These are phyloP conservation scores for Pulveroboletus frians DNA, from an alignment of 768 basidiomycete genomes.

Conservation along the genomic window DNA sequence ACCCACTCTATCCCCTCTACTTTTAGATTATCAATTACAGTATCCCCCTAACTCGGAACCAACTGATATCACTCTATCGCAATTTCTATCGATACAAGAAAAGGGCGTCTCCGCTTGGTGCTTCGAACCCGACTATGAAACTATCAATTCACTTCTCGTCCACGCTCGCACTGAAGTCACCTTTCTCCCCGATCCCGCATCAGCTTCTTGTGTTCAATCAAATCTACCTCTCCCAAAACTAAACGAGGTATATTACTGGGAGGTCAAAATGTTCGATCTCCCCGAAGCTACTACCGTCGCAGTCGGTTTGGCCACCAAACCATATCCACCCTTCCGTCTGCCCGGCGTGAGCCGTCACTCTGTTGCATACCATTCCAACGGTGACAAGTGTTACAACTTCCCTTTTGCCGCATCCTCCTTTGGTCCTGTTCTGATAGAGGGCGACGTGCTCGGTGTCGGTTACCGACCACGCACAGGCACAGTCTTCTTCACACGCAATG, in stretches of 20 bases:
- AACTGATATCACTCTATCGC: conserved; percentile 96
- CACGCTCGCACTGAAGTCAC: conserved; percentile 96
- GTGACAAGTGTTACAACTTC: conserved; percentile 96
- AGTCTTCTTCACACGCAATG: conserved; percentile 99
- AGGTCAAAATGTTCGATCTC: conserved; percentile 98
- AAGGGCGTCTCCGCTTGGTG: conserved; percentile 99
- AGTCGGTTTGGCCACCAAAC: conserved; percentile 93
- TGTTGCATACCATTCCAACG: conserved; percentile 92
- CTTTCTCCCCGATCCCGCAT: conserved; percentile 93
- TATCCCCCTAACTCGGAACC: conserved; percentile 96
- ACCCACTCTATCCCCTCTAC: not conserved
- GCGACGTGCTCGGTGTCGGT: conserved; percentile 93
- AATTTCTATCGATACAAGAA: conserved; percentile 98
- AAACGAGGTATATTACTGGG: conserved; percentile 99
- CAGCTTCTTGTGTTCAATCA: conserved; percentile 91
- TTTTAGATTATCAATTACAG: conserved; percentile 73
- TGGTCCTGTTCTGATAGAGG: conserved; percentile 82
- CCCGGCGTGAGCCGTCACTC: conserved; percentile 84
- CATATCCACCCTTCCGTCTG: conserved; percentile 90
- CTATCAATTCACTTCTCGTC: conserved; percentile 86
- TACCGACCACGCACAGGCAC: conserved; percentile 95
- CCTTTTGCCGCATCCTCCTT: conserved; percentile 86
- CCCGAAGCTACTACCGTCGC: conserved; percentile 83
- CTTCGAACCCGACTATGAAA: conserved; percentile 98
- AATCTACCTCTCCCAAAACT: conserved; percentile 95